Conservation (phyloP, 2,329 filamentous ascomycete genomes). For the Teratosphaeriaceae sp. region DNA sequence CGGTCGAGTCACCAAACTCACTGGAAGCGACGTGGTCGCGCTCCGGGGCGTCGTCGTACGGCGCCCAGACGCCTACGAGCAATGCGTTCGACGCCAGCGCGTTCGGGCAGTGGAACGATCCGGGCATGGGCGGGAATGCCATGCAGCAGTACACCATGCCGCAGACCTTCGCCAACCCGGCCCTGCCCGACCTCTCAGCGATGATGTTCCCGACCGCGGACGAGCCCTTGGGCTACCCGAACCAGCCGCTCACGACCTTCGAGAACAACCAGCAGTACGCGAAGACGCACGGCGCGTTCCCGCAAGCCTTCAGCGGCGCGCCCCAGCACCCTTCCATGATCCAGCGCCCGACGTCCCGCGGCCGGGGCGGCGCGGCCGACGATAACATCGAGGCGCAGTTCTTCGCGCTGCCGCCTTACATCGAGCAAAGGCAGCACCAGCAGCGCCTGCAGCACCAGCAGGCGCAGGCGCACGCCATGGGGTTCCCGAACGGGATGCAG, state of each 20-base stretch:
- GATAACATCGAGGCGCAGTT: conserved; percentile 69
- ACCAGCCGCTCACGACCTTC: conserved; percentile 60
- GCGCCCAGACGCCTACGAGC: conserved; percentile 20
- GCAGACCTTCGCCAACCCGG: conserved; percentile 31
- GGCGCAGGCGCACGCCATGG: conserved; percentile 14
- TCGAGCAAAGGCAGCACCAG: conserved; percentile 46
- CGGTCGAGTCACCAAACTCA: conserved; percentile 3
- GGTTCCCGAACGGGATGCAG: not conserved
- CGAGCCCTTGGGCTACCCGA: conserved; percentile 74
- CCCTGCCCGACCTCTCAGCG: conserved; percentile 62
- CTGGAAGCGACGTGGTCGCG: conserved; percentile 17
- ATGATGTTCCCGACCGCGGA: conserved; percentile 69
- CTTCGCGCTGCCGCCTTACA: conserved; percentile 64
- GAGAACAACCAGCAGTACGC: conserved; percentile 38
- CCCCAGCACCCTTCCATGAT: conserved; percentile 9
- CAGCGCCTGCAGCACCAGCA: conserved; percentile 15
- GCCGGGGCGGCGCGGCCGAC: too few relatives aligned
- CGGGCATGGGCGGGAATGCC: conserved; percentile 3
- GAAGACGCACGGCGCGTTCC: conserved; percentile 15
- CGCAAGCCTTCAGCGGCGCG: conserved; percentile 5
- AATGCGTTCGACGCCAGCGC: conserved; percentile 15
- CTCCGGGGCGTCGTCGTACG: conserved; percentile 18
- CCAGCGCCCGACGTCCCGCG: conserved; percentile 11
- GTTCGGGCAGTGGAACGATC: conserved; percentile 11
- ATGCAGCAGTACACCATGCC: conserved; percentile 19